Evolutionary conservation across 2,329 filamentous ascomycete genomes (phyloP), one percentile per base, ranked within the genome.

Genomic region (Aspergillus aculeatinus): DNA sequence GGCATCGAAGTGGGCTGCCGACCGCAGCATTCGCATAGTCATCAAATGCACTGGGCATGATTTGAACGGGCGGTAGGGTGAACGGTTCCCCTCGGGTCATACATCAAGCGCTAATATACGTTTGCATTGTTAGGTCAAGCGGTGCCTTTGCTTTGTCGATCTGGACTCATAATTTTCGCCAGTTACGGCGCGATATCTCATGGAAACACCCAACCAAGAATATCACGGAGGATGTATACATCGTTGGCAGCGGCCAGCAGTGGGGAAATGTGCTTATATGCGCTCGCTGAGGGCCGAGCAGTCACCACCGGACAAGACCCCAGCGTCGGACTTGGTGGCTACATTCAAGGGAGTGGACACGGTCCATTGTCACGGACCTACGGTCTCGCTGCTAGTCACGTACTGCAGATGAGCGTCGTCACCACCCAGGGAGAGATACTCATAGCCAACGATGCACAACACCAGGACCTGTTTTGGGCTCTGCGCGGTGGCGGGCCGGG

Each of bases 241-340:
- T 69, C 21, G 12, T 59, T 11, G 65, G 68, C 9, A 60, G 63
- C 19, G 67, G 67, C 3, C 60, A 62, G 7, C 60, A 57, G 16
- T 68, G 65, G 65, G 64, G 64, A 5, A 48, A 56, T 12, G 61
- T 51, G 1, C 57, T 58, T 21, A 29, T 35, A 44, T 4, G 62
- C 56, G 5, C 50, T 78, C 76, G 21, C 39, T 16, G 14, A 60
- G 10, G 53, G 55, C 7, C 44, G 64, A 10, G 47, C 58, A 0
- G 77, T 85, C 2, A 79, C 87, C 4, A 82, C 81, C 19, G 85
- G 85, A 4, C 81, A 83, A n/a, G 83, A 83, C 56, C 72, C 68
- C 63, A 82, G 79, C 2, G 82, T 87, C 11, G 84, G 84, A 25
- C 75, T 70, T 0, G 73, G 72, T 4, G 72, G 72, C 5, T 68